phyloP scores from a whole-genome alignment of 2,329 filamentous ascomycete species.

The Alternaria dauci region DNA sequence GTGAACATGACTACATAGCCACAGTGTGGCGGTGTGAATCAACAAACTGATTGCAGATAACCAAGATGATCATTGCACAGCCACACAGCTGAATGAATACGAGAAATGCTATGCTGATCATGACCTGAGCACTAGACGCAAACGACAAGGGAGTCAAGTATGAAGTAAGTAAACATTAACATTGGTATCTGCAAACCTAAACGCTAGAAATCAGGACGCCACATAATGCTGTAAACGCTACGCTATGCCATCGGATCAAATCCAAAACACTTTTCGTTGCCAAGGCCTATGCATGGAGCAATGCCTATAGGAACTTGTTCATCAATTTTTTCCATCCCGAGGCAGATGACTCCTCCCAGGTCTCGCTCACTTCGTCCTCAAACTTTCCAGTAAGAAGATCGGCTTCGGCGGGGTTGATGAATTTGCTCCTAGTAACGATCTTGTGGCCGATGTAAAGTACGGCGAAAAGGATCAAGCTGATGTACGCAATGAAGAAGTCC shows the following conservation, averaged over 20 bases:
- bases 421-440: constrained; percentile 45
- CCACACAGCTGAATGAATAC: background rate
- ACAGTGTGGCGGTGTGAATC: background rate
- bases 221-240: constrained; percentile 27
- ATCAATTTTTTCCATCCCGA: constrained; percentile 44
- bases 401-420: constrained; percentile 53
- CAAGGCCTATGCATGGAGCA: background rate
- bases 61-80: background rate
- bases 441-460: constrained; percentile 70
- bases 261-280: constrained; percentile 23
- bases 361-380: constrained; percentile 39
- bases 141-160: background rate
- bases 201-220: constrained; percentile 23
- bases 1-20: background rate
- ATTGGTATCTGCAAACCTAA: constrained; percentile 23
- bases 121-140: background rate
- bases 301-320: constrained; percentile 34
- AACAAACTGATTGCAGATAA: background rate
- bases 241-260: constrained; percentile 24
- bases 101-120: background rate
- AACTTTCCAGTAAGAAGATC: constrained; percentile 55
- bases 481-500: constrained; percentile 52
- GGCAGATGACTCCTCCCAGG: constrained; percentile 45
- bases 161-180: constrained; percentile 20
- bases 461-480: constrained; percentile 51